A percentile compares a stretch with the other conserved stretches of the same genome.
Conservation (phyloP, 106 monocot genomes). For the Ottelia alismoides region DNA sequence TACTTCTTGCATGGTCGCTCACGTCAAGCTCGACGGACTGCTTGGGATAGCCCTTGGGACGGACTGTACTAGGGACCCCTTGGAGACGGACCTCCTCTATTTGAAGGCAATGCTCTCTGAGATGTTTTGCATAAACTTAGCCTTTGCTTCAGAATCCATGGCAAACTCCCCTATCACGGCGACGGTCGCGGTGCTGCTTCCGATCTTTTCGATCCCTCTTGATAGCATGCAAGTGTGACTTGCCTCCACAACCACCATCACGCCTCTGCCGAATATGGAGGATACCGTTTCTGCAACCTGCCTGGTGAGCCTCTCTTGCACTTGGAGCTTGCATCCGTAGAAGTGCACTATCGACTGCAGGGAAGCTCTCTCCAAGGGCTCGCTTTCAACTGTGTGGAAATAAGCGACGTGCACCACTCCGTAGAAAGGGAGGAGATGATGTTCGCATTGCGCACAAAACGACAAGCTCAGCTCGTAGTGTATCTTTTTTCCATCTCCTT, state of each 20-base stretch:
- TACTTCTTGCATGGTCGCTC: too few relatives aligned
- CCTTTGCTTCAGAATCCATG: conserved; percentile 40
- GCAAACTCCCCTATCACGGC: conserved; percentile 72
- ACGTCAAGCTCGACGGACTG: too few relatives aligned
- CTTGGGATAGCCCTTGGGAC: too few relatives aligned
- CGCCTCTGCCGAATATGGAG: conserved; percentile 30
- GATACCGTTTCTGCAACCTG: conserved; percentile 78
- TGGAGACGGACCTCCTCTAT: too few relatives aligned
- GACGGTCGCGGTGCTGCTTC: conserved; percentile 82
- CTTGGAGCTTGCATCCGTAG: conserved; percentile 74
- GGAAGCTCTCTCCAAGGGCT: conserved; percentile 28
- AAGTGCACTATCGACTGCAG: conserved; percentile 60
- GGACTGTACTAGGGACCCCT: too few relatives aligned
- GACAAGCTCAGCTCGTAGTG: conserved; percentile 55
- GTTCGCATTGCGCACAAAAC: conserved; percentile 89
- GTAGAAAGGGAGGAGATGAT: conserved; percentile 83
- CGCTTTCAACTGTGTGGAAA: conserved; percentile 14
- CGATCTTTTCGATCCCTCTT: conserved; percentile 80
- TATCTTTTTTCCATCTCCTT: conserved; percentile 7
- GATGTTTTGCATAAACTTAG: conserved; percentile 48
- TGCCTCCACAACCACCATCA: conserved; percentile 86
- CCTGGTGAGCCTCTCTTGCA: conserved; percentile 85
- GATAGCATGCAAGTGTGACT: conserved; percentile 89
- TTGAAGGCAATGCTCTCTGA: too few relatives aligned
- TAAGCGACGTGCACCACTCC: conserved; percentile 80